Base-by-base conservation (phyloP, 1,139 yeast genomes). In the Blastobotrys elegans region DNA sequence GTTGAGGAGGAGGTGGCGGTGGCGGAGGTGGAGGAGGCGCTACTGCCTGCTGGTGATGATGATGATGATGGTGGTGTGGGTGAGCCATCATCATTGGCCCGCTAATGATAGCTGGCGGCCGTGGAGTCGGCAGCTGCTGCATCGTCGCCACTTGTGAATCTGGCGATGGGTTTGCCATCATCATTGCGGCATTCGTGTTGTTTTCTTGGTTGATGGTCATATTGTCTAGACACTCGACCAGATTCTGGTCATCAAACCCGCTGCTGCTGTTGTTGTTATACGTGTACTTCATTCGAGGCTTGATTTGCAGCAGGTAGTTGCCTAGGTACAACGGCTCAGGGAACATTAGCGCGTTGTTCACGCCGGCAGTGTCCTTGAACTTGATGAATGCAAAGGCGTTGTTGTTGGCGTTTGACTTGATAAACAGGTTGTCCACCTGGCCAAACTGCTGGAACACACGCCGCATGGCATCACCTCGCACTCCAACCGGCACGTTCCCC, bases 301-400 rank as follows among this genome's bases (percentile, higher is more conserved):
- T 36, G 33, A 43, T 30, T 35, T 40, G 40, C 35, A 45, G 20
- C 18, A 45, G 24, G n/a, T 17, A 14, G 13, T 34, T 24, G 17
- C 35, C 34, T n/a, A 45, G 18, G 10, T 45, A 30, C 18, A 45
- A 22, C 3, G 44, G 44, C 16, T 40, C 48, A 3, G 43, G 39
- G 21, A 21, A 40, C 30, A 35, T 36, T 13, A 45, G 20, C 13
- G 48, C 44, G 7, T 40, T 30, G 4, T 24, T 20, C n/a, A 36
- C 48, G n/a, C 33, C 39, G 3, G 26, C 24, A 7, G 13, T 32
- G 18, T 21, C 7, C 20, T n/a, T n/a, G 32, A 29, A 45, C 13
- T 40, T 40, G 20, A 45, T 34, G 29, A 45, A 45, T 16, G 35
- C 48, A 39, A 40, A 45, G 16, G 44, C 40, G 11, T 21, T 27